Percentiles rank a stretch among this genome's conserved stretches.
These are phyloP conservation scores for Termitomyces sp. DNA, from an alignment of 768 basidiomycete species.

Conservation along the genomic window DNA sequence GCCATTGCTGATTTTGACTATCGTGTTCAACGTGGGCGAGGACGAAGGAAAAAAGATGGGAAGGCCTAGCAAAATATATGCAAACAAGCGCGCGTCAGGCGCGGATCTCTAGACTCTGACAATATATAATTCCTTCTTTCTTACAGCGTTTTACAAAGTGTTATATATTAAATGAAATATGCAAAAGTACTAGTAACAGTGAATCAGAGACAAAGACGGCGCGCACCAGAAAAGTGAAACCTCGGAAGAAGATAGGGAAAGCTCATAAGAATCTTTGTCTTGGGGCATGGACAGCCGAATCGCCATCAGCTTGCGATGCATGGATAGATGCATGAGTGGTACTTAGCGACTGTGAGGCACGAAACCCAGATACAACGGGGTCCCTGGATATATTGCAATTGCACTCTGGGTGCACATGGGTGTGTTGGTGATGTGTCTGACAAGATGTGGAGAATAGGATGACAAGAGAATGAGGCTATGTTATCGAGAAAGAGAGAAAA, in stretches of 20 bases:
- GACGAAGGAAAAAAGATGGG: slow-evolving; percentile 16
- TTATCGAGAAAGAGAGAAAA: slow-evolving; percentile 18
- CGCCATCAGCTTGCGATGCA: slow-evolving; percentile 10
- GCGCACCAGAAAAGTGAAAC: slow-evolving; percentile 1
- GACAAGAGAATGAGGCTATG: slow-evolving; percentile 26
- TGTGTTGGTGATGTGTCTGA: slow-evolving; percentile 13
- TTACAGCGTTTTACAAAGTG: not conserved
- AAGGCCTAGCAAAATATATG: slow-evolving; percentile 26
- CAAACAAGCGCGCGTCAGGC: slow-evolving; percentile 22
- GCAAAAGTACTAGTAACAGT: no score
- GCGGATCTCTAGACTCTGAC: no score
- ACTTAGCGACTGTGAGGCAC: slow-evolving; percentile 20
- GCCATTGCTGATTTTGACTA: slow-evolving; percentile 42
- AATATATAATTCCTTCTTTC: no score
- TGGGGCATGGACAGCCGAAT: slow-evolving; percentile 1
- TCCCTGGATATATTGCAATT: slow-evolving; percentile 1
- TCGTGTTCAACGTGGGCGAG: not conserved
- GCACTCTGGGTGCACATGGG: slow-evolving; percentile 1
- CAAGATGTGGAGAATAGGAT: slow-evolving; percentile 11
- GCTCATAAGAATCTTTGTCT: not conserved
- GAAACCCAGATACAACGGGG: not conserved
- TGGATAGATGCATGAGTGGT: slow-evolving; percentile 14
- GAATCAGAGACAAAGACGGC: not conserved
- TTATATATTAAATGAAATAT: not conserved
- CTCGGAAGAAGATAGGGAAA: not conserved